These are phyloP conservation scores for Mortierella sp. DNA, from an alignment of 371 early-diverging fungal species.

Conservation along the genomic window DNA sequence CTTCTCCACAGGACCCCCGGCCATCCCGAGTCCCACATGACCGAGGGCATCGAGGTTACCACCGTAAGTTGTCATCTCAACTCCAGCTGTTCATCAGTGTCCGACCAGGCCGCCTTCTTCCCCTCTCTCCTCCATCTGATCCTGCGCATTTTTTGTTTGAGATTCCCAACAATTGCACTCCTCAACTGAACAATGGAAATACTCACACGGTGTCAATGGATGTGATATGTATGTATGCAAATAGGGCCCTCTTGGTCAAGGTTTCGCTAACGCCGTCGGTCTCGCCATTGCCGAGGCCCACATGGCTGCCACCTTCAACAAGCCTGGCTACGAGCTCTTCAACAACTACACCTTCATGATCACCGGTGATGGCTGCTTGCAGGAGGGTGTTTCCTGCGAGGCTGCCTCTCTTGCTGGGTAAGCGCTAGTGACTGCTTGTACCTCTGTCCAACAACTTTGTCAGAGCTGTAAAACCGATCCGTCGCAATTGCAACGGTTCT, in stretches of 20 bases:
- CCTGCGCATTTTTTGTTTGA: no score
- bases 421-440: conserved; percentile 34
- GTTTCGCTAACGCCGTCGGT: conserved; percentile 97
- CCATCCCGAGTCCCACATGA: conserved; percentile 90
- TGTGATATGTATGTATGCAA: background rate
- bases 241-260: conserved; percentile 98
- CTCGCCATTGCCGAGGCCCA: conserved; percentile 94
- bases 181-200: no score
- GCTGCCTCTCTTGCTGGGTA: conserved; percentile 97
- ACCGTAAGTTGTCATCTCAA: conserved; percentile 59
- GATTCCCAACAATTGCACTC: no score
- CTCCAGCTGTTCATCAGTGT: no score
- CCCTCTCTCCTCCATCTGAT: no score
- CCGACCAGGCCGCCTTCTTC: no score
- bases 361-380: conserved; percentile 99
- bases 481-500: no score
- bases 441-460: background rate
- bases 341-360: conserved; percentile 92
- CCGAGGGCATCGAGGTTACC: conserved; percentile 95
- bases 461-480: background rate
- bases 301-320: conserved; percentile 92
- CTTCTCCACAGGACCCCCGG: conserved; percentile 81
- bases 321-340: conserved; percentile 84
- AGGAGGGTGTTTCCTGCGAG: conserved; percentile 99
- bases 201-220: no score